Base-by-base conservation (phyloP, 352 stramenopile genomes). In the Phytophthora pini region DNA sequence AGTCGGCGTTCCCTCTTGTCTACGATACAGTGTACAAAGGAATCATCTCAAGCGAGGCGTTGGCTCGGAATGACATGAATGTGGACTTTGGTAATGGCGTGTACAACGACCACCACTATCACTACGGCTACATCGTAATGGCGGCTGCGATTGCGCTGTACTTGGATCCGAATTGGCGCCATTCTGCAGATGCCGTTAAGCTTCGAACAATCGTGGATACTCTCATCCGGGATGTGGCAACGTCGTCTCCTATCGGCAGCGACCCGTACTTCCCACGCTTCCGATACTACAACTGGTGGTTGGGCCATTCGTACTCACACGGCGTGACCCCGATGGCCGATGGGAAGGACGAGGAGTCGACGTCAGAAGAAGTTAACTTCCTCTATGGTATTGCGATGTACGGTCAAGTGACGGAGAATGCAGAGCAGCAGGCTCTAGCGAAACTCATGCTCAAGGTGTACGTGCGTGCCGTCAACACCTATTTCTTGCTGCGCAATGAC, bases 91-190 rank as follows among this genome's bases (percentile, higher is more conserved):
- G 82, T 45, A 91, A 89, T 57, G 69, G 66, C 22, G 77, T 89
- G 31, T 91, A 90, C 75, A 91, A 90, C 41, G 82, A 91, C 46
- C 82, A 91, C 56, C 80, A 91, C 60, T 91, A 90, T 34, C 82
- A 91, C 59, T 91, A 89, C 50, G 82, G 82, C 62, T 91, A 91
- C 54, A 65, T 81, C 15, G 78, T 90, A 43, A 87, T 70, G 8
- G 82, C 75, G 0, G 72, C 74, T 24, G 76, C 74, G 17, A 89
- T 89, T 54, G 56, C 68, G 22, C 54, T 87, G 32, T 66, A 82
- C 44, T 60, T 90, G 41, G 64, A 81, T 55, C 40, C 65, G 9
- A 45, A 59, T n/a, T 87, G 79, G 75, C 49, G 74, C 48, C 60
- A 74, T 27, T 82, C 70, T 11, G 34, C 51, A 5, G 70, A 74